phyloP scores from a whole-genome alignment of 371 early-diverging fungal genomes.

The Rhizopus delemar region DNA sequence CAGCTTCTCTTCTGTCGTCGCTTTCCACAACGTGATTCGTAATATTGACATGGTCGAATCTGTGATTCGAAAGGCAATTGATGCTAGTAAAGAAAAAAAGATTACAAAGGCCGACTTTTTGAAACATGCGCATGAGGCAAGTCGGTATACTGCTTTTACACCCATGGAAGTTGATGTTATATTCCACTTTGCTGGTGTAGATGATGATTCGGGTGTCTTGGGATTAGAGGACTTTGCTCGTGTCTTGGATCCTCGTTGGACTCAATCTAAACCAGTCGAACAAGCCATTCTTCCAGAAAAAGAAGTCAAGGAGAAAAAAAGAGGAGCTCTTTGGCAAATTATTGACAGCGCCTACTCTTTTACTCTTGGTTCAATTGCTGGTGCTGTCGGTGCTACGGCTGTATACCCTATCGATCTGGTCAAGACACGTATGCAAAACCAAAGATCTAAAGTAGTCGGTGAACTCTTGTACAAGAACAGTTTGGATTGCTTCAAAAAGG shows the following conservation, averaged over 20 bases:
- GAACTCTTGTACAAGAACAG: conserved; percentile 92
- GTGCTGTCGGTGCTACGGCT: conserved; percentile 93
- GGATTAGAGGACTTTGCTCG: conserved; percentile 62
- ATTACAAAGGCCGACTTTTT: conserved; percentile 69
- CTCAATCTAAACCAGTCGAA: conserved; percentile 22
- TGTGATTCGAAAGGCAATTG: conserved; percentile 60
- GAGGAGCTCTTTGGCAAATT: conserved; percentile 39
- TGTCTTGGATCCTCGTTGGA: conserved; percentile 70
- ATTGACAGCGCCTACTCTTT: conserved; percentile 69
- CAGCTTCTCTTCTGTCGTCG: conserved; percentile 66
- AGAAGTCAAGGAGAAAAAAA: conserved; percentile 16
- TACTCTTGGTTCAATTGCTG: conserved; percentile 87
- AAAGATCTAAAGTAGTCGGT: conserved; percentile 89
- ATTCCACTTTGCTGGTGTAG: conserved; percentile 77
- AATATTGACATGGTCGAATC: conserved; percentile 74
- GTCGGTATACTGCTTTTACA: conserved; percentile 69
- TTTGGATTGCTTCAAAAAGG: conserved; percentile 93
- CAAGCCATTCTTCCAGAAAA: conserved; percentile 9
- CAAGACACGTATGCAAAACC: conserved; percentile 98
- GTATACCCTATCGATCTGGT: conserved; percentile 98
- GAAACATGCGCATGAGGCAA: conserved; percentile 57
- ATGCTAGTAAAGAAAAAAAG: conserved; percentile 53
- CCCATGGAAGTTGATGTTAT: conserved; percentile 86
- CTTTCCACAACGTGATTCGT: conserved; percentile 76
- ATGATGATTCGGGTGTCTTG: conserved; percentile 58